Evolutionary conservation across 225 moss, liverwort and hornwort species (phyloP), one percentile per base, ranked within the genome.

Genomic region (Pseudisothecium myosuroides): DNA sequence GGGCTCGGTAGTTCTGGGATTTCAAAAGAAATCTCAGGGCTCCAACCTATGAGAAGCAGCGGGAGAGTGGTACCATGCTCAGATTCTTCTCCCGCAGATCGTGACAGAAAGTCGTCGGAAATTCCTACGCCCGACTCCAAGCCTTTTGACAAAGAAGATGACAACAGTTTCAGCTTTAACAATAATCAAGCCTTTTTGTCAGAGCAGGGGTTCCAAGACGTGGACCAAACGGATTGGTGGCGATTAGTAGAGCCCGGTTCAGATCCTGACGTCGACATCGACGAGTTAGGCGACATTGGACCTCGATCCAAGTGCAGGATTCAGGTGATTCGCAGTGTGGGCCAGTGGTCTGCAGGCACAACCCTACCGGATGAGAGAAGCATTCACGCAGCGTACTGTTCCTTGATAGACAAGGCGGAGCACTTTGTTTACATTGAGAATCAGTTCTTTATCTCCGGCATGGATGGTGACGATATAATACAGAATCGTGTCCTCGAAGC

Each of bases 401-500:
- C 94, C 68, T 87, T 94, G 80, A 94, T 94, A 62, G 90, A 94
- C 19, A 90, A 73, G 60, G 92, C 92, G 34, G 92, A 94, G 91
- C 91, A 94, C 62, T 92, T 94, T 14, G 64, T 94, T 45, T 94
- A 94, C 67, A 91, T 94, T 50, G 94, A 94, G 87, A 94, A 94
- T 55, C 94, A 94, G 82, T 94, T 94, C 90, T 94, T 94, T 77
- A 92, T 94, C 77, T 94, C 92, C 19, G 92, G 94, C 41, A 83
- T 94, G 91, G 91, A 94, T 55, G 92, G 91, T 24, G 94, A 94
- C 72, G 94, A 94, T 10, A 91, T 77, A 5, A 94, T 94, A 39
- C 90, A 92, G 73, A 94, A 94, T 73, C 90, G 92, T 37, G 87
- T 94, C 10, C 91, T 94, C 32, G 88, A 94, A 87, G 94, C 94